These are phyloP conservation scores for Dictyostelium capitatum DNA, from an alignment of 78 protist species.

Conservation along the genomic window DNA sequence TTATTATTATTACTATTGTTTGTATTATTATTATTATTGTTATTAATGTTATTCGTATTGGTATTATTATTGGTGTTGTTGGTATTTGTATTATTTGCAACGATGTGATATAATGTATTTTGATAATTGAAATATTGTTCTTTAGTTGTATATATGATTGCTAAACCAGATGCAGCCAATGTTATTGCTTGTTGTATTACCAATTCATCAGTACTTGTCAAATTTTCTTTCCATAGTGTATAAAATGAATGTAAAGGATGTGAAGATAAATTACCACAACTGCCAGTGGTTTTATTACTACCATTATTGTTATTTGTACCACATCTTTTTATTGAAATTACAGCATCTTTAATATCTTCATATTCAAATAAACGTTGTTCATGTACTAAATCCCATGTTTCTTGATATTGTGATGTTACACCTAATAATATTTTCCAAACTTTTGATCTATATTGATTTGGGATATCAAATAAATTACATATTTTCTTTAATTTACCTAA, in stretches of 20 bases:
- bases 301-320: too few species aligned
- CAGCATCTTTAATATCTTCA: constrained; percentile 49
- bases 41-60: not conserved
- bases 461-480: constrained; percentile 68
- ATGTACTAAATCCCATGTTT: constrained; percentile 62
- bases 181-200: constrained; percentile 32
- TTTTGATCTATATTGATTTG: constrained; percentile 52
- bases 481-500: constrained; percentile 53
- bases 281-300: too few species aligned
- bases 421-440: constrained; percentile 69
- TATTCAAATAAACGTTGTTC: constrained; percentile 58
- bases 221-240: constrained; percentile 48
- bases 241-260: constrained; percentile 21
- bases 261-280: not conserved
- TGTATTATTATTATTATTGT: not conserved
- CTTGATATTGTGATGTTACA: constrained; percentile 67
- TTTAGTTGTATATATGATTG: constrained; percentile 59
- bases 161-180: constrained; percentile 38
- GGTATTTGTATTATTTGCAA: not conserved
- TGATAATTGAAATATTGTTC: constrained; percentile 73
- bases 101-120: constrained; percentile 35
- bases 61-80: not conserved
- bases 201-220: constrained; percentile 40
- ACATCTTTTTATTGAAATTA: not conserved
- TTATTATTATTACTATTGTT: not conserved